These are phyloP conservation scores for Discostella stelligeroides DNA, from an alignment of 108 stramenopile genomes.

Conservation along the genomic window DNA sequence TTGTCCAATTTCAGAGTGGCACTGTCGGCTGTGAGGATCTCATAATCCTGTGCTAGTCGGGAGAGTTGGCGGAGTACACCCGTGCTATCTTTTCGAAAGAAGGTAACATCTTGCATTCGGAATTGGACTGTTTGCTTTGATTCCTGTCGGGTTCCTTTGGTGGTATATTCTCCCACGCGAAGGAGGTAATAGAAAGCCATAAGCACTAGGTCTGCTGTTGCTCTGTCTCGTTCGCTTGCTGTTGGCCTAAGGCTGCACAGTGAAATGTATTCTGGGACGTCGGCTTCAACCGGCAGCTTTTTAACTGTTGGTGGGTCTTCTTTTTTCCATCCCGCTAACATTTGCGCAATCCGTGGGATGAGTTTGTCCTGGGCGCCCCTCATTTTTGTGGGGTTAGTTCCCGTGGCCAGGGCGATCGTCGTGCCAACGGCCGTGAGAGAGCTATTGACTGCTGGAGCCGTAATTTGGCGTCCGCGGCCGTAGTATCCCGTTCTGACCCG, in stretches of 20 bases:
- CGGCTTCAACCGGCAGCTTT: neutral
- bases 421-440: no score
- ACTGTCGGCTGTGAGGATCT: neutral
- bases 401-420: no score
- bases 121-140: neutral
- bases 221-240: neutral
- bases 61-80: neutral
- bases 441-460: no score
- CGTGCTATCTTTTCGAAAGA: neutral
- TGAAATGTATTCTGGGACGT: neutral
- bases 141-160: neutral
- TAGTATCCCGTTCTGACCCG: no score
- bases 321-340: neutral
- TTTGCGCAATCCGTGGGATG: no score
- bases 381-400: no score
- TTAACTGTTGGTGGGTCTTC: neutral
- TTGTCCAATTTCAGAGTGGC: no score
- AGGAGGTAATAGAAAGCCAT: no score
- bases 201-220: neutral
- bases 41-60: neutral
- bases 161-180: no score
- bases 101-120: neutral
- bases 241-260: neutral
- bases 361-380: no score
- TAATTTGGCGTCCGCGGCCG: no score